phyloP scores from a whole-genome alignment of 225 moss, liverwort and hornwort genomes.

The Thuidium tamariscinum region DNA sequence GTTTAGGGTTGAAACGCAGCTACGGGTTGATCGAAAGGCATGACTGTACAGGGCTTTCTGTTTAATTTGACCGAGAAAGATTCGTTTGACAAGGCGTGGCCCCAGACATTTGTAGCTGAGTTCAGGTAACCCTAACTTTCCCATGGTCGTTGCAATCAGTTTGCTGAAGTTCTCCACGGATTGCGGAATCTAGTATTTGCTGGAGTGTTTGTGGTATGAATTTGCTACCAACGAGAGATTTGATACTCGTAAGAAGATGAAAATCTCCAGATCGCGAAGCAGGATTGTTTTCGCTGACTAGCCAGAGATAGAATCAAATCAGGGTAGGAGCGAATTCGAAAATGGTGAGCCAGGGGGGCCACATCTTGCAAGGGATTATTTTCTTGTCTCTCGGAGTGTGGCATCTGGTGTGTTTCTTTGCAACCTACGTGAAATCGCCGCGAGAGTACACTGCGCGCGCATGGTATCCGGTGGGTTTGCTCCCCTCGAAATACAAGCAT shows the following conservation, averaged over 20 bases:
- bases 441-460: conserved; percentile 73
- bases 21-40: background rate
- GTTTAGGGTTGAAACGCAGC: background rate
- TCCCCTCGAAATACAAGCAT: conserved; percentile 40
- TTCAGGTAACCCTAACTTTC: conserved; percentile 2
- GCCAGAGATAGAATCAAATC: background rate
- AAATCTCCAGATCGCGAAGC: background rate
- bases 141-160: background rate
- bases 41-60: background rate
- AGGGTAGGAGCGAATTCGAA: background rate
- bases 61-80: background rate
- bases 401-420: conserved; percentile 58
- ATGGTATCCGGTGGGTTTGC: conserved; percentile 60
- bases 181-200: background rate
- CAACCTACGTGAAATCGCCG: conserved; percentile 51
- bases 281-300: background rate
- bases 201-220: background rate
- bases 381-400: conserved; percentile 63
- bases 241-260: background rate
- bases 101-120: background rate
- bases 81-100: background rate
- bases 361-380: conserved; percentile 53
- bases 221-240: background rate
- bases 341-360: conserved; percentile 66
- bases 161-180: background rate